Evolutionary conservation across 225 moss, liverwort and hornwort species (phyloP), one percentile per base, ranked within the genome.

Genomic region (Antitrichia curtipendula): DNA sequence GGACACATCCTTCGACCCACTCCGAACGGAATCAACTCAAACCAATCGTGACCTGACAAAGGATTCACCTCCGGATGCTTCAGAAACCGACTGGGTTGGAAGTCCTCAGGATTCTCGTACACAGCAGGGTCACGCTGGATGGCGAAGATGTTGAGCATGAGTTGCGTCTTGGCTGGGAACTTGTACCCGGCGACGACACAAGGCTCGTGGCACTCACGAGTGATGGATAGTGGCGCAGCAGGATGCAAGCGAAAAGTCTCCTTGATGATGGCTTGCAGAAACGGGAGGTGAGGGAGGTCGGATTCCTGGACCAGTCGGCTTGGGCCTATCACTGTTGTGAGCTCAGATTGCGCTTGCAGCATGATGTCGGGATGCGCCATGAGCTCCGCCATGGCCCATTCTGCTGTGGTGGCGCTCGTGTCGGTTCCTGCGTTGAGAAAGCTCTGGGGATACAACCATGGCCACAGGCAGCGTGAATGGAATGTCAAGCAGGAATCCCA

Each of bases 361-460:
- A 70, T 50, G 38, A 93, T 59, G 20, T 91, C 90, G 17, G 96
- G 95, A 78, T 94, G 84, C 19, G 92, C 64, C 89, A 96, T 91
- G n/a, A 88, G 90, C 86, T 92, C 90, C 34, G 90, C 50, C 92
- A 92, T 92, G 1, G 60, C 86, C 92, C 90, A 96, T 71, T 87
- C 90, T 7, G 91, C 82, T 68, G 93, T 93, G 16, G 80, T 91
- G 16, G 95, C 88, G 31, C 90, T 94, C 13, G 92, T 95, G 31
- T 94, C 95, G 16, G 91, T 93, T 82, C 92, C 91, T 9, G 93
- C 95, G 18, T 88, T 82, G 31, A 95, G 84, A 57, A 94, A 65
- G 77, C 93, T 93, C 95, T 96, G 77, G 34, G 82, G 53, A 66
- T 18, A 36, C n/a, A 59, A 75, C 52, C 75, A 38, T 75, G 62